Base-by-base conservation (phyloP, 768 basidiomycete genomes). In the Lactarius tabidus region DNA sequence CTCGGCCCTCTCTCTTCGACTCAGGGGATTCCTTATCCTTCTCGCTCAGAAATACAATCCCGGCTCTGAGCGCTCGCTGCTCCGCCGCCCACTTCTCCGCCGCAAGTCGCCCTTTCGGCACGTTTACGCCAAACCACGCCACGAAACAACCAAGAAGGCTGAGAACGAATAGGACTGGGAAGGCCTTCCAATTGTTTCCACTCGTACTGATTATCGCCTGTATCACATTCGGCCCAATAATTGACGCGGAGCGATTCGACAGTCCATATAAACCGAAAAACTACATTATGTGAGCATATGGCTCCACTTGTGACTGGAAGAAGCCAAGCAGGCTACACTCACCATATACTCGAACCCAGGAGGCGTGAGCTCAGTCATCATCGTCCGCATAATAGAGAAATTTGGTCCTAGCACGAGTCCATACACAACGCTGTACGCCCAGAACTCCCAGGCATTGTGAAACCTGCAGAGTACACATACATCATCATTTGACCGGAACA, bases 301-400 rank as follows among this genome's bases (percentile, higher is more conserved):
- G 1, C 17, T 2, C 12, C 28, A n/a, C 15, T 23, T 33, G 3
- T 54, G 31, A 18, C 18, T 23, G 29, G 20, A 41, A 15, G 23
- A 29, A 54, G 14, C 29, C n/a, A 26, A 28, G 28, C 9, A 17
- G 35, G 28, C 6, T 20, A 12, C 18, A 33, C 36, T 60, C 71
- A 82, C 84, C 84, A 85, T 92, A 72, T 92, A 91, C 70, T 94
- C 92, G 71, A 90, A 94, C 1, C 92, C 93, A 1, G 90, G 89
- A 15, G 92, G 92, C 8, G 89, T 86, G 14, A 95, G 82, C 74
- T 95, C 93, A 1, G 89, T 89, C 90, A 92, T 92, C 88, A 91
- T 90, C 0, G 89, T 91, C 72, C 90, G 87, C 3, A 90, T 85
- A 72, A 89, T 91, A 1, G 93, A 90, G 72, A 91, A 94, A 76